These are phyloP conservation scores for Meyerozyma carpophila DNA, from an alignment of 1,139 yeast genomes.

Conservation along the genomic window DNA sequence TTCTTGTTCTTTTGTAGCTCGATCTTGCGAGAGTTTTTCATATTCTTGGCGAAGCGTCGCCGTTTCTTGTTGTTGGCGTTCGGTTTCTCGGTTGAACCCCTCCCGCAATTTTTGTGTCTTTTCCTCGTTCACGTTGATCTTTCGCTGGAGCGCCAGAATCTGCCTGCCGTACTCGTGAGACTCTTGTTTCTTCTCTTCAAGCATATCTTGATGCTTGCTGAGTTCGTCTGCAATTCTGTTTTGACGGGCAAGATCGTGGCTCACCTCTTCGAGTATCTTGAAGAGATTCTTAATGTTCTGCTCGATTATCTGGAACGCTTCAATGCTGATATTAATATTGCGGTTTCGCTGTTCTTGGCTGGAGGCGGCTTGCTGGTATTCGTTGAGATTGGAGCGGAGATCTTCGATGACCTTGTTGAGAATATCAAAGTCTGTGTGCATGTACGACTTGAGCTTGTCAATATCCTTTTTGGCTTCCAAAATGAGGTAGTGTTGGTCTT, in stretches of 20 bases:
- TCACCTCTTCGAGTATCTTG: constrained; percentile 54
- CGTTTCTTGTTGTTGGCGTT: constrained; percentile 40
- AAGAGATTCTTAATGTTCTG: constrained; percentile 49
- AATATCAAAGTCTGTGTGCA: constrained; percentile 57
- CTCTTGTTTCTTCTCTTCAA: constrained; percentile 41
- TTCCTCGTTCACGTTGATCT: constrained; percentile 48
- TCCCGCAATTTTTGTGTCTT: constrained; percentile 46
- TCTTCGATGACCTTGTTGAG: constrained; percentile 53
- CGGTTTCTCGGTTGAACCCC: constrained; percentile 44
- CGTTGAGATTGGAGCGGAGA: constrained; percentile 42
- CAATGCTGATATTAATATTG: constrained; percentile 51
- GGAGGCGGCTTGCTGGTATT: constrained; percentile 32
- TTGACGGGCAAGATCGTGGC: constrained; percentile 44
- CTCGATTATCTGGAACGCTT: constrained; percentile 53
- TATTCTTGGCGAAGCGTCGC: constrained; percentile 42
- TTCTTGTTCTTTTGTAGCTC: constrained; percentile 49
- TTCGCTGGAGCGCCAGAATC: constrained; percentile 46
- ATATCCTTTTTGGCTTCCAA: constrained; percentile 54
- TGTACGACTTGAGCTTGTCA: constrained; percentile 55
- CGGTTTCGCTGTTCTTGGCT: constrained; percentile 45
- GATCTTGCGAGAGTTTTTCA: constrained; percentile 43
- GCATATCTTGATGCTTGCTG: constrained; percentile 39
- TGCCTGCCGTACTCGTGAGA: constrained; percentile 47
- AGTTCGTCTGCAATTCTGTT: constrained; percentile 38
- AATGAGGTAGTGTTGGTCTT: constrained; percentile 49